Conservation (phyloP, 768 basidiomycete species). For the Hemileccinum impolitum region DNA sequence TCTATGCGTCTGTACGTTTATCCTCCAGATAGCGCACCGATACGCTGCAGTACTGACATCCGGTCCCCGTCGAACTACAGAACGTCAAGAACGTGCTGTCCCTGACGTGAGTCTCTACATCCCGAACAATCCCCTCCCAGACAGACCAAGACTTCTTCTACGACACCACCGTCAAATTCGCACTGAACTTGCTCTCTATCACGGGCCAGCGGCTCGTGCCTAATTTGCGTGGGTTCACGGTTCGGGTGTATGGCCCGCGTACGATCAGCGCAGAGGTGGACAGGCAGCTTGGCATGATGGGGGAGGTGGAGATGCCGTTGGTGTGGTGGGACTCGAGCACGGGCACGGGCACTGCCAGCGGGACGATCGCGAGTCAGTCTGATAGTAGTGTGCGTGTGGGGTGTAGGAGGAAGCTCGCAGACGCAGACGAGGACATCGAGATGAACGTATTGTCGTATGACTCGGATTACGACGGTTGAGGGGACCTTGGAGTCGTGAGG, state of each 20-base stretch:
- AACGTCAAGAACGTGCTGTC: neutral
- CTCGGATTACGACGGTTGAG: too few relatives aligned
- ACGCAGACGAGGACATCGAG: neutral
- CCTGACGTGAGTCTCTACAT: neutral
- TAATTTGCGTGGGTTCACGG: constrained; percentile 13
- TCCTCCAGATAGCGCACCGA: neutral
- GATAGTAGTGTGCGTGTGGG: neutral
- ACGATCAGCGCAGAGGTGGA: constrained; percentile 16
- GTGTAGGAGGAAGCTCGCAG: neutral
- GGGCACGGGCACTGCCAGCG: too few relatives aligned
- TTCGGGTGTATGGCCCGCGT: neutral
- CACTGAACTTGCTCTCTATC: constrained; percentile 16
- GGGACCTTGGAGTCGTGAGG: too few relatives aligned
- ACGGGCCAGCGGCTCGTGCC: constrained; percentile 20
- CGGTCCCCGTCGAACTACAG: neutral
- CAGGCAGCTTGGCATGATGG: constrained; percentile 9
- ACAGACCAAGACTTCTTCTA: too few relatives aligned
- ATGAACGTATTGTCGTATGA: neutral
- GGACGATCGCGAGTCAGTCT: neutral
- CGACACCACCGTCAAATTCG: constrained; percentile 1
- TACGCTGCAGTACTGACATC: too few relatives aligned
- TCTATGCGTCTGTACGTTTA: neutral
- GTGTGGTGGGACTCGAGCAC: neutral
- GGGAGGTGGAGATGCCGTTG: neutral
- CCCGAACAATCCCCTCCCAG: too few relatives aligned